Conservation (phyloP, 2,329 filamentous ascomycete genomes). For the Neonectria neomacrospora region DNA sequence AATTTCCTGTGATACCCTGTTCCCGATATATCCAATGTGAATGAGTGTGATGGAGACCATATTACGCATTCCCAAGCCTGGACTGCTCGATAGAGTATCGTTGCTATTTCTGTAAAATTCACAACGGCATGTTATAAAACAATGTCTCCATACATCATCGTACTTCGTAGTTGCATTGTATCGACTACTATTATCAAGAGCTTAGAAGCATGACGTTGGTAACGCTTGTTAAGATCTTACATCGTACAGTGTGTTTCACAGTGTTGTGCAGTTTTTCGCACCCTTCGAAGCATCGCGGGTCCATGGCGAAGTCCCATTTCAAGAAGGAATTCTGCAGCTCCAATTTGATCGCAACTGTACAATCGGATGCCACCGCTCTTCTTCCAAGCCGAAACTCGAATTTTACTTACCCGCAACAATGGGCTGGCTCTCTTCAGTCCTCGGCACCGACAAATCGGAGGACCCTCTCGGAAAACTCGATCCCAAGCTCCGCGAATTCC, state of each 20-base stretch:
- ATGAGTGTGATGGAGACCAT: not conserved
- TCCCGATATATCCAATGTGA: not conserved
- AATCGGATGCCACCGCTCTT: not conserved
- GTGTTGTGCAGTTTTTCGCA: conserved; percentile 27
- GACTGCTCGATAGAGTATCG: not conserved
- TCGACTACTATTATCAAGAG: not conserved
- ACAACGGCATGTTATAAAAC: not conserved
- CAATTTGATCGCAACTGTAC: conserved; percentile 12
- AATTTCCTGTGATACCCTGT: conserved; percentile 34
- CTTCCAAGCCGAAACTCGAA: not conserved
- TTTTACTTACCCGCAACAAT: conserved; percentile 49
- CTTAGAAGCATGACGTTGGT: not conserved
- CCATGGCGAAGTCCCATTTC: conserved; percentile 29
- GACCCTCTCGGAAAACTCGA: conserved; percentile 80
- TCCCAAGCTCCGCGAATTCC: conserved; percentile 83
- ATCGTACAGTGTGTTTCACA: conserved; percentile 26
- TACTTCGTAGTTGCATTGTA: not conserved
- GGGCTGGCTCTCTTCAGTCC: conserved; percentile 68
- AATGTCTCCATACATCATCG: conserved; percentile 4
- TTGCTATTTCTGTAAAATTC: not conserved
- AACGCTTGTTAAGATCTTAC: not conserved
- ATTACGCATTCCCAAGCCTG: not conserved
- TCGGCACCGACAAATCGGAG: conserved; percentile 58
- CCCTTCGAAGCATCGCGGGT: conserved; percentile 32
- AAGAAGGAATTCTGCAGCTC: conserved; percentile 13